A percentile compares a stretch with the other conserved stretches of the same genome.
Conservation (phyloP, 2,329 filamentous ascomycete genomes). For the Diaporthe sp. region DNA sequence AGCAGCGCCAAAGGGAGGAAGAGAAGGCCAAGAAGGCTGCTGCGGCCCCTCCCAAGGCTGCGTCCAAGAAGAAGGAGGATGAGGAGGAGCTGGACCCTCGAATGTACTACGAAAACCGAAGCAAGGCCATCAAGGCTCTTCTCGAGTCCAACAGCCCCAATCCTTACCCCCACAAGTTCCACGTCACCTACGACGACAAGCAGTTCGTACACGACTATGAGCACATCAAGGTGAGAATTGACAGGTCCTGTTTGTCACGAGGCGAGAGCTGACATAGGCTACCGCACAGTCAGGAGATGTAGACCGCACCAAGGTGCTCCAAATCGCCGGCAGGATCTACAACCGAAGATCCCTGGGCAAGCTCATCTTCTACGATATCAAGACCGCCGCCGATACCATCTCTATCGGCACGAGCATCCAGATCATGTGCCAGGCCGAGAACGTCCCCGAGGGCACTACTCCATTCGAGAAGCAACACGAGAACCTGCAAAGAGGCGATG, state of each 20-base stretch:
- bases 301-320: slow-evolving; percentile 80
- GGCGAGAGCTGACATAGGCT: not conserved
- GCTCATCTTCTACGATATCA: slow-evolving; percentile 92
- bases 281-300: slow-evolving; percentile 81
- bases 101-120: slow-evolving; percentile 96
- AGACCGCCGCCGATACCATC: slow-evolving; percentile 64
- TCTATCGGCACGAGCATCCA: slow-evolving; percentile 84
- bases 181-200: slow-evolving; percentile 84
- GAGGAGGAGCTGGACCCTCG: slow-evolving; percentile 71
- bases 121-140: slow-evolving; percentile 81
- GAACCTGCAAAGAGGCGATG: slow-evolving; percentile 89
- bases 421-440: slow-evolving; percentile 91
- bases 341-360: slow-evolving; percentile 89
- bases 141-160: slow-evolving; percentile 81
- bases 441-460: slow-evolving; percentile 74
- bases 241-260: not conserved
- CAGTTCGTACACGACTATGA: slow-evolving; percentile 85
- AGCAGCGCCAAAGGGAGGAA: slow-evolving; percentile 88
- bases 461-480: slow-evolving; percentile 92
- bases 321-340: slow-evolving; percentile 89
- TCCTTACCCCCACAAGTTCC: slow-evolving; percentile 95
- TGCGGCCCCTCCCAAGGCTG: slow-evolving; percentile 61
- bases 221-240: slow-evolving; percentile 62
- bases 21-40: slow-evolving; percentile 92
- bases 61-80: slow-evolving; percentile 69